Percentiles rank a stretch among this genome's conserved stretches.
These are phyloP conservation scores for Blastocystis hominis DNA, from an alignment of 352 stramenopile species.

Conservation along the genomic window DNA sequence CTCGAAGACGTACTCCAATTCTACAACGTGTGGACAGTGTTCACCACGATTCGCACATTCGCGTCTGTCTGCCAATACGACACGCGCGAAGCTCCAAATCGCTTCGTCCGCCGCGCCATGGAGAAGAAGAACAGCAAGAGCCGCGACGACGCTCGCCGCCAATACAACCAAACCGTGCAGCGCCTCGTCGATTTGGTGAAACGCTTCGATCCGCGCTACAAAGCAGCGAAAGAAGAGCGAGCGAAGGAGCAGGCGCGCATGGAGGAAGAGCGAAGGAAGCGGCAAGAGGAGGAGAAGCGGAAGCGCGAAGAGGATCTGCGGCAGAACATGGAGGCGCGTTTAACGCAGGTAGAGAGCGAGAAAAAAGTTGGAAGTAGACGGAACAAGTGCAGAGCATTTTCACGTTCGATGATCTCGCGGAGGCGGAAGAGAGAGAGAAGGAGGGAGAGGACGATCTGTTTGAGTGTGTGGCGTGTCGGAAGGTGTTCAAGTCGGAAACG, in stretches of 20 bases:
- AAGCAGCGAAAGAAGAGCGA: constrained; percentile 63
- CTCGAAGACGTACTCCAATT: constrained; percentile 62
- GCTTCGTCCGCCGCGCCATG: constrained; percentile 69
- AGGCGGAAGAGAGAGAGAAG: constrained; percentile 58
- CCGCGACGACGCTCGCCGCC: constrained; percentile 65
- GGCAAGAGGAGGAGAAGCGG: constrained; percentile 20
- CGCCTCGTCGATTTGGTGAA: constrained; percentile 70
- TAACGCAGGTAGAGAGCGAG: constrained; percentile 63
- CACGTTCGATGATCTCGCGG: constrained; percentile 59
- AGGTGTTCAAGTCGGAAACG: constrained; percentile 74
- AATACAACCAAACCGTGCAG: constrained; percentile 69
- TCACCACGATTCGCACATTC: constrained; percentile 68
- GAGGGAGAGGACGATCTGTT: constrained; percentile 63
- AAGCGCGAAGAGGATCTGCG: constrained; percentile 47
- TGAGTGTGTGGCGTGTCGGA: constrained; percentile 71
- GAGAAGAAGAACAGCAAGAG: constrained; percentile 75
- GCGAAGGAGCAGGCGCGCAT: constrained; percentile 45
- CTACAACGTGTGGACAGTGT: constrained; percentile 67
- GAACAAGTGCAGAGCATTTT: constrained; percentile 18
- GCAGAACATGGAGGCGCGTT: constrained; percentile 62
- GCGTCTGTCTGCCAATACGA: constrained; percentile 71
- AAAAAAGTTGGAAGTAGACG: constrained; percentile 62
- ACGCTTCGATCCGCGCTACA: constrained; percentile 70
- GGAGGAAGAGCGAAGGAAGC: constrained; percentile 10
- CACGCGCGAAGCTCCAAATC: constrained; percentile 63